Conservation (phyloP, 352 stramenopile species). For the Phytophthora pisi region DNA sequence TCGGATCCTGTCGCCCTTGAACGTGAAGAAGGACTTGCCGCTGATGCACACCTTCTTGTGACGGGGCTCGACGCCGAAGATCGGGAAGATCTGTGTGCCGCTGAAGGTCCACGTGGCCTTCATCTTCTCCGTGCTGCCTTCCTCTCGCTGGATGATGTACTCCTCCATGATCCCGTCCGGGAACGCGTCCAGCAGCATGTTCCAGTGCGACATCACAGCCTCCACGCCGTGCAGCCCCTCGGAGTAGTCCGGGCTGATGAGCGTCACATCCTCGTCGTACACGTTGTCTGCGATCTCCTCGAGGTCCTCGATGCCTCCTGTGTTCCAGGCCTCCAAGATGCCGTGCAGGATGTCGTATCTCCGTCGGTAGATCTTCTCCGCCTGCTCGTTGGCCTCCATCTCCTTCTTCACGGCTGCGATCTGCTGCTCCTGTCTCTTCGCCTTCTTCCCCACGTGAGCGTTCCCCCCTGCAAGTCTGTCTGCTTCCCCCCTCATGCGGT, state of each 20-base stretch:
- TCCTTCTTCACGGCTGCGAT: slow-evolving; percentile 26
- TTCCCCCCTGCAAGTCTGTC: slow-evolving; percentile 22
- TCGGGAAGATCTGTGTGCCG: slow-evolving; percentile 78
- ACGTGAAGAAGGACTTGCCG: slow-evolving; percentile 77
- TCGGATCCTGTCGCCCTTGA: slow-evolving; percentile 77
- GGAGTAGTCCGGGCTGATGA: slow-evolving; percentile 69
- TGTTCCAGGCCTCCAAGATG: slow-evolving; percentile 84
- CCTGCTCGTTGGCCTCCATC: slow-evolving; percentile 42
- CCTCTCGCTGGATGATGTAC: slow-evolving; percentile 74
- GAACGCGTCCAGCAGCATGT: slow-evolving; percentile 68
- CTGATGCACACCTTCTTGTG: slow-evolving; percentile 83
- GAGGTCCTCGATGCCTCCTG: slow-evolving; percentile 79
- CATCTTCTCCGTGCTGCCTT: slow-evolving; percentile 64
- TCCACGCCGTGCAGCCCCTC: slow-evolving; percentile 68
- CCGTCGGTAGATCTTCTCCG: slow-evolving; percentile 61
- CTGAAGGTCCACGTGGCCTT: slow-evolving; percentile 80
- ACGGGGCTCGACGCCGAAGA: slow-evolving; percentile 71
- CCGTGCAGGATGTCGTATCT: slow-evolving; percentile 78
- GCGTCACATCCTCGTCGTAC: slow-evolving; percentile 73
- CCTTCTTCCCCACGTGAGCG: slow-evolving; percentile 43
- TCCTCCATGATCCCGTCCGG: slow-evolving; percentile 86
- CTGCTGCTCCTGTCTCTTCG: slow-evolving; percentile 37
- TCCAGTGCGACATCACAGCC: slow-evolving; percentile 80
- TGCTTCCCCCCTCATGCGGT: slow-evolving; percentile 25
- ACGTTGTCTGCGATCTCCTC: slow-evolving; percentile 81